Base-by-base conservation (phyloP, 2,329 filamentous ascomycete species). In the Nigrospora sphaerica region DNA sequence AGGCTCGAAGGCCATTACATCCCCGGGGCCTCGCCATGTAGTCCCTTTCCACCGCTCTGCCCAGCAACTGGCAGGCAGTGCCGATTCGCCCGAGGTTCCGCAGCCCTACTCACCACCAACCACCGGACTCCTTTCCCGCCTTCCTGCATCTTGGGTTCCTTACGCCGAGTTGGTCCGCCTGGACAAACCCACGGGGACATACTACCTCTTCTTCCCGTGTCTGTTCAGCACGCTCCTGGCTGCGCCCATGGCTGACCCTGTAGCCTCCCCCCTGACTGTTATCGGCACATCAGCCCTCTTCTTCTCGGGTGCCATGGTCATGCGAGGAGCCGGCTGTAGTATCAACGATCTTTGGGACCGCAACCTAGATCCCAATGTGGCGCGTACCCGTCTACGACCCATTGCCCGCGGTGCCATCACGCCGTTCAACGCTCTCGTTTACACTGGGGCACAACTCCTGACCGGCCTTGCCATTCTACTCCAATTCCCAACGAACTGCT, bases 291-390 rank as follows among this genome's bases (percentile, higher is more conserved):
- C 78, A 1, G 59, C 78, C 2, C 76, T 93, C 41, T 93, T 95
- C 68, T 78, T 86, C 57, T 73, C 80, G 2, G 89, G 88, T 43
- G 86, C 88, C 4, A 63, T 95, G 39, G 77, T 95, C 54, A 93
- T 95, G 86, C 85, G 90, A 50, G 86, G 90, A 42, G 88, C 88
- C 17, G 88, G 88, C 44, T 95, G 90, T 65, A 86, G 86, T 16
- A 89, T 95, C 68, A 95, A 95, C 62, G 90, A 95, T 62, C 80
- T 95, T 43, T 91, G 88, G 86, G 90, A 95, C 65, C 81, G 88
- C 46, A 86, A 93, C 56, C 81, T 95, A 14, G 90, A 95, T 64
- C 84, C 86, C 7, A 79, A 89, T 52, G 89, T 95, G 13, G 68
- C 77, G 2, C 79, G 90, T 41, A 95, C 88, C 6, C 79, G 84